phyloP scores from a whole-genome alignment of 495 filamentous ascomycete genomes.

The Tetracladium marchalianum region DNA sequence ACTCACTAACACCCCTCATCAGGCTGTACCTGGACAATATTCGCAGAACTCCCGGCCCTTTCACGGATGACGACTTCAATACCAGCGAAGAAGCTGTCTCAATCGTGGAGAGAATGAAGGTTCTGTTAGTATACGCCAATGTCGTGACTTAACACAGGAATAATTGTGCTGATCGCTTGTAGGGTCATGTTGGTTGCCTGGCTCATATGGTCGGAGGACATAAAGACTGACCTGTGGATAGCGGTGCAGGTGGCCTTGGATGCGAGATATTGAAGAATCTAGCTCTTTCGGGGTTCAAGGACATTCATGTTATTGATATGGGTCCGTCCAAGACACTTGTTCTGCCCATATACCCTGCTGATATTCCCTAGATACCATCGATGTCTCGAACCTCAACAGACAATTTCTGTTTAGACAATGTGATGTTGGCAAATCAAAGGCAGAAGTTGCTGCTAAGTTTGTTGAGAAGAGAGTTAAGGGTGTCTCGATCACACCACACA shows the following conservation, averaged over 20 bases:
- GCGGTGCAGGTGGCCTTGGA: conserved; percentile 88
- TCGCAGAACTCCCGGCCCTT: conserved; percentile 65
- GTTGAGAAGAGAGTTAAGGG: conserved; percentile 82
- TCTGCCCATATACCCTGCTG: not conserved
- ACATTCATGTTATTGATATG: conserved; percentile 99
- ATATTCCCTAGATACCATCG: conserved; percentile 68
- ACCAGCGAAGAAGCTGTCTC: conserved; percentile 53
- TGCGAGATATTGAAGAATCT: conserved; percentile 98
- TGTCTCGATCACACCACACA: conserved; percentile 86
- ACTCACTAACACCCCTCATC: not conserved
- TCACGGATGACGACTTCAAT: conserved; percentile 58
- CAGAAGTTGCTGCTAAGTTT: conserved; percentile 83
- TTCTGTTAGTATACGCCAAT: conserved; percentile 44
- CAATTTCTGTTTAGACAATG: conserved; percentile 92
- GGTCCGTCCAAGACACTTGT: conserved; percentile 32
- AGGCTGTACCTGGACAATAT: conserved; percentile 79
- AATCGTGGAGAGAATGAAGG: conserved; percentile 52
- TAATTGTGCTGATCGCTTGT: conserved; percentile 8
- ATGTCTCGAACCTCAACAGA: conserved; percentile 95
- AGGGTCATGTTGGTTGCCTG: conserved; percentile 22
- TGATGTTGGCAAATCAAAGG: conserved; percentile 92
- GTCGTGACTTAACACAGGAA: not conserved
- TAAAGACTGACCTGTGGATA: conserved; percentile 24
- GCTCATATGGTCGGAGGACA: not conserved
- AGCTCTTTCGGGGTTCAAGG: conserved; percentile 87